Base-by-base conservation (phyloP, 2,329 filamentous ascomycete genomes). In the Sporothrix globosa region DNA sequence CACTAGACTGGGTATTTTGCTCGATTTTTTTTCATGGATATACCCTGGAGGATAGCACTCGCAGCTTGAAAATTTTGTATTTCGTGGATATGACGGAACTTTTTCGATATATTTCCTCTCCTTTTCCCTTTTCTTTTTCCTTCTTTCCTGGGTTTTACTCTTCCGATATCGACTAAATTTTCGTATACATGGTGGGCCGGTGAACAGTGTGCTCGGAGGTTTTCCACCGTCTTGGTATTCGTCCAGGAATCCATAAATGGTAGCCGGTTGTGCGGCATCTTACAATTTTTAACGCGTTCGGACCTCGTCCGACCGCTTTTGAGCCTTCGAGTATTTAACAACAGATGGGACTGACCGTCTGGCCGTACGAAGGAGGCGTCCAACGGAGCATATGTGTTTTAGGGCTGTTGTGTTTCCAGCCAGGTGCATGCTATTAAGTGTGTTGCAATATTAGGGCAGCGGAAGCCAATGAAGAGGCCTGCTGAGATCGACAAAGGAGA, bases 231-330 rank as follows among this genome's bases (percentile, higher is more conserved):
- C 24, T 54, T 54, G 52, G 52, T 30, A 54, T 17, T 13, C 34
- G 34, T 34, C 34, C 34, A 7, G 30, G 34, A 34, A 34, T 34
- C 5, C 7, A 7, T 34, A 9, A 34, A 9, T 7, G 34, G 34
- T 7, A 34, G 7, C 34, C 34, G 34, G 34, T 34, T 34, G 34
- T 34, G 34, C 34, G 34, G 34, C 34, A 9, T 9, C 34, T 7
- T 34, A 2, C 34, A 34, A n/a, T 30, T 34, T 34, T 34, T 6
- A 34, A 34, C 39, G 58, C 41, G 60, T 65, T 65, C 48, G 41
- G 41, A 13, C 60, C 60, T 50, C 60, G 60, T 65, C 60, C 60
- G 41, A 24, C 56, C 56, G 34, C n/a, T n/a, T 6, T 14, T 61
- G n/a, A 10, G 34, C 30, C 3, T 44, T 34, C n/a, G 39, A 17